A percentile compares a stretch with the other conserved stretches of the same genome.
Conservation (phyloP, 257 asterid species). For the Ocimum tenuiflorum region DNA sequence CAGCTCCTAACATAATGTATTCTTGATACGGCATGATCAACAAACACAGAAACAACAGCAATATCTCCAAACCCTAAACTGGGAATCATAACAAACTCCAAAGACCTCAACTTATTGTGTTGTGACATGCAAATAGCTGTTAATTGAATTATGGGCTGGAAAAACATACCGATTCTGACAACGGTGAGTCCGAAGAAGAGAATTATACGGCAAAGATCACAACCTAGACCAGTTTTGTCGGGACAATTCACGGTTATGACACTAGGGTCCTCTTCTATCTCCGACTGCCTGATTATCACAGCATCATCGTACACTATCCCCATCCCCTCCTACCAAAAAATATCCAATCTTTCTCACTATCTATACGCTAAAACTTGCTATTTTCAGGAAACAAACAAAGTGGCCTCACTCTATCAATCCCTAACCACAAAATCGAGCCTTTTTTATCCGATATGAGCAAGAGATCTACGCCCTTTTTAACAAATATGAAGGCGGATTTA, state of each 20-base stretch:
- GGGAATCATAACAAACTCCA: background rate
- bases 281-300: conserved; percentile 59
- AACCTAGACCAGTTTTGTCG: conserved; percentile 84
- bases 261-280: conserved; percentile 67
- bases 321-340: conserved; percentile 31
- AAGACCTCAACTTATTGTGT: background rate
- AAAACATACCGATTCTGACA: conserved; percentile 58
- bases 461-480: background rate
- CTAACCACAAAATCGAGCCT: conserved; percentile 14
- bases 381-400: conserved; percentile 5
- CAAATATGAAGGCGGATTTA: conserved; percentile 5
- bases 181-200: conserved; percentile 76
- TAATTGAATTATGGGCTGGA: background rate
- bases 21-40: background rate
- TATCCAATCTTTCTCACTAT: conserved; percentile 1
- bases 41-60: background rate
- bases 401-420: background rate
- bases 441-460: background rate
- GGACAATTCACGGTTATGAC: conserved; percentile 85
- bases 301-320: conserved; percentile 65
- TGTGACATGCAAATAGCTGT: background rate
- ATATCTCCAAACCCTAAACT: background rate
- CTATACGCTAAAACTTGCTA: background rate
- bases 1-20: background rate
- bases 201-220: conserved; percentile 83